Evolutionary conservation across 1,284 basidiomycete genomes (phyloP).

Genomic region (Trichosporon sp.): DNA sequence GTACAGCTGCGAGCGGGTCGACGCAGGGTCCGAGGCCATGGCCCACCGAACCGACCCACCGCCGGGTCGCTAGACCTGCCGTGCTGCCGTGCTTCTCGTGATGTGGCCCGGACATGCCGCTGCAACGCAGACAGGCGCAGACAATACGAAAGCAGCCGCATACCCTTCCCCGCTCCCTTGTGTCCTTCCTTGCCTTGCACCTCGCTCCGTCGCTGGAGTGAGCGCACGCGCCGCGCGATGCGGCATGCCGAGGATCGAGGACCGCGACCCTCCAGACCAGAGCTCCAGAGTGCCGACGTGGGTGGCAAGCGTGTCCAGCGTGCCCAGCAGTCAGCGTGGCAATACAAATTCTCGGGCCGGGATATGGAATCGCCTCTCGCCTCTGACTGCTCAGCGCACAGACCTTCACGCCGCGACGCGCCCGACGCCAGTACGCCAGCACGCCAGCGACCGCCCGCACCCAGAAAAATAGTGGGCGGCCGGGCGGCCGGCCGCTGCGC

Average conservation of each 20-base stretch:
- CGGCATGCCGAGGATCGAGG: not conserved
- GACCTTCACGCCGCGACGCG: not conserved
- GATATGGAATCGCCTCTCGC: not conserved
- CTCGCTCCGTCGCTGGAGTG: not conserved
- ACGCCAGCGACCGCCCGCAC: no score
- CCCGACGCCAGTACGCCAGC: not conserved
- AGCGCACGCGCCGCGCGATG: not conserved
- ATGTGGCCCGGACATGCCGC: not conserved
- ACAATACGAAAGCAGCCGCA: not conserved
- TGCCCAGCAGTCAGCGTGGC: not conserved
- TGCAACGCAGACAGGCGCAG: not conserved
- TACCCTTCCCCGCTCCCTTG: not conserved
- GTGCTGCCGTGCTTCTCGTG: not conserved
- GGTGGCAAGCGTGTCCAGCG: not conserved
- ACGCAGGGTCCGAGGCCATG: not conserved
- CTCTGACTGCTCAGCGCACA: not conserved
- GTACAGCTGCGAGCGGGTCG: not conserved
- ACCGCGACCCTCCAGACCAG: no score
- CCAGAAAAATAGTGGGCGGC: not conserved
- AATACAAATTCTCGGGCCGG: not conserved
- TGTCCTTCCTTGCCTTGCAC: not conserved
- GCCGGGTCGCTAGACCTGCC: not conserved
- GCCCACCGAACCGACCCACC: not conserved
- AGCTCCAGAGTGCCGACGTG: not conserved
- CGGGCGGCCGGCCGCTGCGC: not conserved